Percentiles rank a stretch among this genome's conserved stretches.
phyloP scores from a whole-genome alignment of 1,139 yeast species.

The Lodderomyces theae region DNA sequence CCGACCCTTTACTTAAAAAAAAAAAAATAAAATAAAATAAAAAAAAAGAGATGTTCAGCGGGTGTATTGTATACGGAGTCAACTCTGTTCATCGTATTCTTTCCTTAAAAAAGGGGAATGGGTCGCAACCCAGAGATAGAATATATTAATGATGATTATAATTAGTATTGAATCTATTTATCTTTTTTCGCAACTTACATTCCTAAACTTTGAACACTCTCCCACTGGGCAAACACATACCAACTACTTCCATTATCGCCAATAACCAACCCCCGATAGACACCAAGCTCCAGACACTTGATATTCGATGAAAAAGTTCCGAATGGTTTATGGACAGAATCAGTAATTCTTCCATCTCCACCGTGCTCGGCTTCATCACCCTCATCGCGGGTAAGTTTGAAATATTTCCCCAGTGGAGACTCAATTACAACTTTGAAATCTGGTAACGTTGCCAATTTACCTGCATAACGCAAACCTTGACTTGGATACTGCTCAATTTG shows the following conservation, averaged over 20 bases:
- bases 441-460: neutral
- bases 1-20: no score
- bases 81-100: no score
- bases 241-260: conserved; percentile 80
- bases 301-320: conserved; percentile 60
- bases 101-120: no score
- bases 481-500: conserved; percentile 65
- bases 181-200: neutral
- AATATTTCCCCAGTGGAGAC: conserved; percentile 80
- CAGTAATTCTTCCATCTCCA: neutral
- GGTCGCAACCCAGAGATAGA: no score
- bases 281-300: conserved; percentile 68
- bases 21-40: no score
- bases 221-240: conserved; percentile 94
- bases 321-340: conserved; percentile 28
- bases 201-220: conserved; percentile 13
- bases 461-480: conserved; percentile 44
- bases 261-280: conserved; percentile 79
- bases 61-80: no score
- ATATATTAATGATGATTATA: no score
- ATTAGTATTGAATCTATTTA: no score
- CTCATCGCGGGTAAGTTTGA: conserved; percentile 48
- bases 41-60: no score
- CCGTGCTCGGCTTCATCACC: conserved; percentile 15
- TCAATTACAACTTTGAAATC: conserved; percentile 66